A percentile compares a stretch with the other conserved stretches of the same genome.
Evolutionary conservation across 495 filamentous ascomycete genomes (phyloP).

Genomic region (Podospora didyma): DNA sequence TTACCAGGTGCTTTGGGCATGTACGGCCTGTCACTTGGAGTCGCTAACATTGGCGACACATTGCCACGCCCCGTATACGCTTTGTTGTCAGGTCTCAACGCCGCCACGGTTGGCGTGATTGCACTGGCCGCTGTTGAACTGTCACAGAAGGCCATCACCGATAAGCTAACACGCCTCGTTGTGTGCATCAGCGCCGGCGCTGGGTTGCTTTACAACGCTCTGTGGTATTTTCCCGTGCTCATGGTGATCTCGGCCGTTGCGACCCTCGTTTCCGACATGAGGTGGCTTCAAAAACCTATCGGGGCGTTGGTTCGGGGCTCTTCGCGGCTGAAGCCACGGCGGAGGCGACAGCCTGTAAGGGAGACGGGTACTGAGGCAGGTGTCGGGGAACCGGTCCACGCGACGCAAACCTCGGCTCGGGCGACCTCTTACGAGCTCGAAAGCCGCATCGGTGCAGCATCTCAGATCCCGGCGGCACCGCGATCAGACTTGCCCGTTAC

Average conservation of each 20-base stretch:
- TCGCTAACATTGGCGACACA: constrained; percentile 54
- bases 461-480: not conserved
- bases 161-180: constrained; percentile 62
- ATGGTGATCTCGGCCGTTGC: constrained; percentile 55
- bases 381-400: not conserved
- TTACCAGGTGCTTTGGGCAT: constrained; percentile 75
- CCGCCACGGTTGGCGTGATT: constrained; percentile 75
- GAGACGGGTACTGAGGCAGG: constrained; percentile 1
- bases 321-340: not conserved
- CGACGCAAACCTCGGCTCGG: not conserved
- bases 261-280: constrained; percentile 59
- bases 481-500: constrained; percentile 11
- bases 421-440: not conserved
- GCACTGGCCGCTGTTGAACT: constrained; percentile 74
- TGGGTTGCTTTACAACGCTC: constrained; percentile 69
- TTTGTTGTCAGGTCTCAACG: constrained; percentile 73
- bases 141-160: constrained; percentile 69
- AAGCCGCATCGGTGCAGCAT: not conserved
- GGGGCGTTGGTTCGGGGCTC: not conserved
- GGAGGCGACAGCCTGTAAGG: not conserved
- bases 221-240: constrained; percentile 81
- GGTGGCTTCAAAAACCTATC: constrained; percentile 39
- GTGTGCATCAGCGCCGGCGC: constrained; percentile 66
- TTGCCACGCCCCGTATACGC: constrained; percentile 69
- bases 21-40: constrained; percentile 66